Evolutionary conservation across 805 yeast species (phyloP).

Genomic region (Saturnispora gosingensis): DNA sequence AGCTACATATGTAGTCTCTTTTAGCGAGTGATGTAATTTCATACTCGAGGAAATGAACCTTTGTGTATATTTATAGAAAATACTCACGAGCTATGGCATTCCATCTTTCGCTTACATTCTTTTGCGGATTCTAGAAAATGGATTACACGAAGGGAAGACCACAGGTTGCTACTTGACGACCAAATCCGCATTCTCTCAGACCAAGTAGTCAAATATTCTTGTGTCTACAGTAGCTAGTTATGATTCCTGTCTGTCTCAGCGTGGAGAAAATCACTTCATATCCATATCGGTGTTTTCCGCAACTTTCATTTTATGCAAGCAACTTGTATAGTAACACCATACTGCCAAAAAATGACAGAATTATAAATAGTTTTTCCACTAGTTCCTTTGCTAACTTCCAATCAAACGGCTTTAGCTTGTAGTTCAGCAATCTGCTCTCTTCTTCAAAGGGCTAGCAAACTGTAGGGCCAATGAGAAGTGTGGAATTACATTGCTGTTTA

Average conservation of each 20-base stretch:
- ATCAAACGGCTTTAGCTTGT: background rate
- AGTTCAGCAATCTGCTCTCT: background rate
- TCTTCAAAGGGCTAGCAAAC: background rate
- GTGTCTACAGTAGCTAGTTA: background rate
- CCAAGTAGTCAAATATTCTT: too few species aligned
- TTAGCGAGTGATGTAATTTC: background rate
- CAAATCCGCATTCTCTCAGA: too few species aligned
- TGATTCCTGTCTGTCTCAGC: too few species aligned
- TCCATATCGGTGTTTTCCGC: background rate
- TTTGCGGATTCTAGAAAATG: background rate
- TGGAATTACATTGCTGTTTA: too few species aligned
- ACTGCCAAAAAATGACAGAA: background rate
- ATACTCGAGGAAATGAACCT: background rate
- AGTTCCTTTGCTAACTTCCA: background rate
- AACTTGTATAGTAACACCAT: background rate
- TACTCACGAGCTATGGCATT: background rate
- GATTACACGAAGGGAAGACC: background rate
- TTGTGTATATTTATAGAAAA: background rate
- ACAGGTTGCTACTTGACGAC: background rate
- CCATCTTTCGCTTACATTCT: background rate
- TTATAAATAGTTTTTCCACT: background rate
- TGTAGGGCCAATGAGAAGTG: background rate
- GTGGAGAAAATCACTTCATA: background rate
- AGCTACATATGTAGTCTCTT: background rate
- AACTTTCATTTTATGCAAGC: background rate